Evolutionary conservation across 2,329 filamentous ascomycete species (phyloP).

Genomic region (Grosmannia serpens): DNA sequence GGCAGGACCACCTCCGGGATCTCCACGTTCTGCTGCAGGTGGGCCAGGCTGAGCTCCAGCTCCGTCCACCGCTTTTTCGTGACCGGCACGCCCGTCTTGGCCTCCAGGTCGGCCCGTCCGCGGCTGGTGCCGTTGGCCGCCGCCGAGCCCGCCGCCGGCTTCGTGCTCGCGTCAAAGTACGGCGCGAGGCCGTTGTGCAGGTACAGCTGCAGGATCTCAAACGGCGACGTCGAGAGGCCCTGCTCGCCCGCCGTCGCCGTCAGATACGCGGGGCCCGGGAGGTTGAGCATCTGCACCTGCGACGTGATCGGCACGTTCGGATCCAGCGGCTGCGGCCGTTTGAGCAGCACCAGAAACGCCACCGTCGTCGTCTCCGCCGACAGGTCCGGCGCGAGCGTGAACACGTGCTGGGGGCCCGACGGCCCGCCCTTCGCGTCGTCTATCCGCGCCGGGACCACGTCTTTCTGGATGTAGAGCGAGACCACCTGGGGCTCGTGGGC

Average conservation of each 20-base stretch:
- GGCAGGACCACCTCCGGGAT: constrained; percentile 85
- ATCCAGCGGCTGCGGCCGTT: constrained; percentile 81
- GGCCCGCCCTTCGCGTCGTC: constrained; percentile 22
- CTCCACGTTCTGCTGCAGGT: constrained; percentile 95
- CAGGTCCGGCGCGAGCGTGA: constrained; percentile 73
- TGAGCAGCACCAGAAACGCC: constrained; percentile 79
- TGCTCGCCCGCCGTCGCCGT: constrained; percentile 57
- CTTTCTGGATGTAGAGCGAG: constrained; percentile 86
- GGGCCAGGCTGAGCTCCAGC: constrained; percentile 76
- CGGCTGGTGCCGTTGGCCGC: constrained; percentile 26
- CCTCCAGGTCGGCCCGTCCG: constrained; percentile 71
- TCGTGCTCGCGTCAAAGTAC: constrained; percentile 95
- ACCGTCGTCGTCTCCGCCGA: constrained; percentile 68
- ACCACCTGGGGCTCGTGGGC: constrained; percentile 76
- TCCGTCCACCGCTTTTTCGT: constrained; percentile 96
- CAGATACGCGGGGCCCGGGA: constrained; percentile 68
- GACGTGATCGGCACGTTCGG: constrained; percentile 68
- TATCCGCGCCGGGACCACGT: constrained; percentile 27
- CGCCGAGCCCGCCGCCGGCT: constrained; percentile 52
- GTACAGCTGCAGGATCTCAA: constrained; percentile 84
- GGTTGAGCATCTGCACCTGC: constrained; percentile 86
- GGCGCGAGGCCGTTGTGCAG: constrained; percentile 86
- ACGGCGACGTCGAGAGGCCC: constrained; percentile 66
- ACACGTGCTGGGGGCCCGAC: constrained; percentile 42
- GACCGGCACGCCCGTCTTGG: constrained; percentile 90